phyloP scores from a whole-genome alignment of 768 basidiomycete species.

The Infundibulicybe gibba region DNA sequence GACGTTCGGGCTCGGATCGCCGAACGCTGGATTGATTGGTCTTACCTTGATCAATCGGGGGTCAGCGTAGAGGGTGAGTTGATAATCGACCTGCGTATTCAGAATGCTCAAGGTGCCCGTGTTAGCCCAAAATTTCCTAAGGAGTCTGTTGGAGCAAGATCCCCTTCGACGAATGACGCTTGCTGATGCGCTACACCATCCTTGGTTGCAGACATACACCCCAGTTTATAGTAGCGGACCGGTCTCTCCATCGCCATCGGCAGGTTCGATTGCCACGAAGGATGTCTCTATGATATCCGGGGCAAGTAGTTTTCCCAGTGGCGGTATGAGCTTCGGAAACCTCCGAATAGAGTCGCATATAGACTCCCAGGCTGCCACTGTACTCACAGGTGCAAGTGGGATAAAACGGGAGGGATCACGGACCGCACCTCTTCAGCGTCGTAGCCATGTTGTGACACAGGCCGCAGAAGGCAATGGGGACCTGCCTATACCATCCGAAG shows the following conservation, averaged over 20 bases:
- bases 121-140: conserved; percentile 65
- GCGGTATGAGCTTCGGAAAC: conserved; percentile 26
- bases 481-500: conserved; percentile 50
- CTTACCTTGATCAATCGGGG: conserved; percentile 30
- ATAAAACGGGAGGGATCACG: conserved; percentile 17
- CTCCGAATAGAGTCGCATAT: conserved; percentile 24
- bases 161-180: conserved; percentile 72
- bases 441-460: conserved; percentile 42
- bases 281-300: conserved; percentile 21
- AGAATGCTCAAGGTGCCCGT: neutral
- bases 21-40: conserved; percentile 62
- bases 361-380: conserved; percentile 3
- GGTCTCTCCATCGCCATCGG: conserved; percentile 1
- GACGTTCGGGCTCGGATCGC: conserved; percentile 62
- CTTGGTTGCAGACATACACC: conserved; percentile 59
- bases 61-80: conserved; percentile 48
- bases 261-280: conserved; percentile 4
- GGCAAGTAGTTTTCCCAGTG: conserved; percentile 7
- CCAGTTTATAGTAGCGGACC: conserved; percentile 18
- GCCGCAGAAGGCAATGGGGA: conserved; percentile 36
- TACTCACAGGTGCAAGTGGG: no score
- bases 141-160: conserved; percentile 57
- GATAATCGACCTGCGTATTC: neutral
- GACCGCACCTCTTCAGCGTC: conserved; percentile 41
- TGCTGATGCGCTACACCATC: conserved; percentile 62